Conservation (phyloP, 805 yeast genomes). For the Zygoascus biomembranicola region DNA sequence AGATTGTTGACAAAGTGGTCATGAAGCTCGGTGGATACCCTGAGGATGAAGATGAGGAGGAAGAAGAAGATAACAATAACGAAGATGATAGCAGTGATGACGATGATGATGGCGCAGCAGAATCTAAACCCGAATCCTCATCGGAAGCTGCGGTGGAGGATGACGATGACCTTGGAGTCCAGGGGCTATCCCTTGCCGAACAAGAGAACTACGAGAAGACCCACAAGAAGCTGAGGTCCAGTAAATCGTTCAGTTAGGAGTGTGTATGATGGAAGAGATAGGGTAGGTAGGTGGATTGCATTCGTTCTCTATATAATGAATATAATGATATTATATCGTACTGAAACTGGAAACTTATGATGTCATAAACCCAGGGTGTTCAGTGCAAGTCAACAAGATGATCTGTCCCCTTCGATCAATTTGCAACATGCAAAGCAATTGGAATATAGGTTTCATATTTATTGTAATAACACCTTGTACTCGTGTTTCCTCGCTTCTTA, state of each 20-base stretch:
- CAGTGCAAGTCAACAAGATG: no score
- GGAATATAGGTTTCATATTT: no score
- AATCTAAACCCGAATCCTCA: conserved; percentile 3
- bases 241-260: neutral
- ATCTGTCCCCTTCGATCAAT: no score
- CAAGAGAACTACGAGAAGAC: conserved; percentile 2
- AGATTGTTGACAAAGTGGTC: conserved; percentile 78
- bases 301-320: neutral
- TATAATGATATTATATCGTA: neutral
- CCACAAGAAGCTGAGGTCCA: conserved; percentile 1
- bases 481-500: no score
- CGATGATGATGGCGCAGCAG: conserved; percentile 35
- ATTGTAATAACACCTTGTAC: no score
- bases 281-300: neutral
- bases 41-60: conserved; percentile 43
- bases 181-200: neutral
- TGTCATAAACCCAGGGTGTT: neutral
- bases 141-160: conserved; percentile 1
- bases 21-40: conserved; percentile 60
- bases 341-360: neutral
- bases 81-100: conserved; percentile 39
- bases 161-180: conserved; percentile 2
- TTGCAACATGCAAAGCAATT: no score
- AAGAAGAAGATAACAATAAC: conserved; percentile 36
- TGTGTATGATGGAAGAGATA: neutral